Base-by-base conservation (phyloP, 2,329 filamentous ascomycete species). In the Zymoseptoria brevis region DNA sequence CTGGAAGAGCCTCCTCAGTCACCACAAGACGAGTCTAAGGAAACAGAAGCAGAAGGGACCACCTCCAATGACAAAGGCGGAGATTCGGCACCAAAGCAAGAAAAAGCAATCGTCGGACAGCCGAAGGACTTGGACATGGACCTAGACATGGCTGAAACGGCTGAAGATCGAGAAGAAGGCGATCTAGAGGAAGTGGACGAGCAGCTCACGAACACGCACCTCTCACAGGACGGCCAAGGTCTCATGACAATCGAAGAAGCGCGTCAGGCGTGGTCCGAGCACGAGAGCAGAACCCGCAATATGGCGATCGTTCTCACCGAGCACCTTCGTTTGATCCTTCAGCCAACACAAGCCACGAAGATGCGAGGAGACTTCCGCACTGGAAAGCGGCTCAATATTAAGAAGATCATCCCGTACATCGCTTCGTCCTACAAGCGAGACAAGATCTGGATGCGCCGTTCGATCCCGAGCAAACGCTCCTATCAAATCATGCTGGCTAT, bases 391-490 rank as follows among this genome's bases (percentile, higher is more conserved):
- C 89, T 99, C 68, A 99, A 97, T 76, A 96, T 99, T 79, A 97
- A 97, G 76, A 90, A 93, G 67, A 99, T 99, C 76, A 99, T 99
- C 69, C 94, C 95, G 0, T 99, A 99, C 77, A 97, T 99, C 67
- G 94, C 95, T 1, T 97, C 92, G 0, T 87, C 89, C 72, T 99
- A 96, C 82, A 97, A 96, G 80, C 89, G 94, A 61, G 94, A 99
- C 83, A 99, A 99, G 81, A 99, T 99, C 76, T 99, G 94, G 94
- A 96, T 99, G 87, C 88, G 95, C 13, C 86, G 95, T 58, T 87
- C 85, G 35, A 86, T 96, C 54, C 95, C 95, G 1, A 93, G 87
- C 45, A 97, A 97, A 76, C 88, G 95, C 49, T 88, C 87, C 59
- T 99, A 99, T 76, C 95, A 99, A 75, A 95, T 99, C 74, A 86